phyloP scores from a whole-genome alignment of 805 yeast genomes.

The Ogataea neopini region DNA sequence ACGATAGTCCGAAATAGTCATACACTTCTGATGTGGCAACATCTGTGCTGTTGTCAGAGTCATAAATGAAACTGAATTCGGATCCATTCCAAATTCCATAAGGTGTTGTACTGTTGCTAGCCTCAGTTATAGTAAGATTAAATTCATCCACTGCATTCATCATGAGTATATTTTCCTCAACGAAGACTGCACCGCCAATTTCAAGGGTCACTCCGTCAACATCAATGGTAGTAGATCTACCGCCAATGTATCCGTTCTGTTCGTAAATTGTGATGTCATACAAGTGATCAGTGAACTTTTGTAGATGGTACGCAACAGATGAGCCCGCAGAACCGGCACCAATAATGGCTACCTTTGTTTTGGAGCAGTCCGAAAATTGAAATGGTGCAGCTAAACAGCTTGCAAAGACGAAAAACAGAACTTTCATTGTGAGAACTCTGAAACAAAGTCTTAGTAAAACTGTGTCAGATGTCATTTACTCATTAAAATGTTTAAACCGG shows the following conservation, averaged over 20 bases:
- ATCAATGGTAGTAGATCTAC: slow-evolving; percentile 43
- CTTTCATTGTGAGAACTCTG: background rate
- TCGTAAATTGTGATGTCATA: slow-evolving; percentile 47
- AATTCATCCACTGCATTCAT: slow-evolving; percentile 39
- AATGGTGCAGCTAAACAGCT: background rate
- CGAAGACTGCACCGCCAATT: slow-evolving; percentile 49
- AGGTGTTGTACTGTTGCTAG: slow-evolving; percentile 8
- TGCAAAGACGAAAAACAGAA: background rate
- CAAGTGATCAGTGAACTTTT: slow-evolving; percentile 35
- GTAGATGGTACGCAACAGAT: slow-evolving; percentile 46
- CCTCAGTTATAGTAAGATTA: slow-evolving; percentile 27
- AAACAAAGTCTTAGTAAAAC: too few relatives aligned
- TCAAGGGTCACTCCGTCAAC: slow-evolving; percentile 35
- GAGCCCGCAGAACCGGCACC: slow-evolving; percentile 59
- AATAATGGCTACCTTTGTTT: slow-evolving; percentile 38
- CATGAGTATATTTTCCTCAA: slow-evolving; percentile 41
- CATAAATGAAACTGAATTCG: slow-evolving; percentile 20
- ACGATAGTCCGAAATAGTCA: slow-evolving; percentile 35
- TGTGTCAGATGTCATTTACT: too few relatives aligned
- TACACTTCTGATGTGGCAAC: slow-evolving; percentile 23
- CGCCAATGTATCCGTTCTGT: slow-evolving; percentile 42
- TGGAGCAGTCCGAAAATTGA: background rate
- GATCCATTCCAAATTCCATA: slow-evolving; percentile 43
- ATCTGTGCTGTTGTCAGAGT: slow-evolving; percentile 8
- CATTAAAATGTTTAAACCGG: too few relatives aligned